Percentiles rank a stretch among this genome's conserved stretches.
These are phyloP conservation scores for Gloeostereum incarnatum DNA, from an alignment of 768 basidiomycete genomes.

Conservation along the genomic window DNA sequence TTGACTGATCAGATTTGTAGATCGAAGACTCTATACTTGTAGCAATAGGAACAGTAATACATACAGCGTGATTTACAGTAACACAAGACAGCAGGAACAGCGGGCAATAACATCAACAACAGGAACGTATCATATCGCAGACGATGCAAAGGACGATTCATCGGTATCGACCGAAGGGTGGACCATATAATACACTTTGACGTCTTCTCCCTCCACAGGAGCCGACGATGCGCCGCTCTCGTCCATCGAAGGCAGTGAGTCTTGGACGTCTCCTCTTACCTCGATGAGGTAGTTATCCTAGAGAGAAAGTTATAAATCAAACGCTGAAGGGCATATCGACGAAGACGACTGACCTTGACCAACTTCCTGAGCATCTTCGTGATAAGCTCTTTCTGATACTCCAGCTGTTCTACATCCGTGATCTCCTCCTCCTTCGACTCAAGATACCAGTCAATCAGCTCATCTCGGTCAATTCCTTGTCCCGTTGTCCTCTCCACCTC, in stretches of 20 bases:
- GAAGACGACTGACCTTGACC: slow-evolving; percentile 60
- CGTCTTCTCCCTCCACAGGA: slow-evolving; percentile 41
- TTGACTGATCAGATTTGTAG: slow-evolving; percentile 67
- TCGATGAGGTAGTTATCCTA: slow-evolving; percentile 85
- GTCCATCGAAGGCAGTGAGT: slow-evolving; percentile 60
- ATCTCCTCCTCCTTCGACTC: slow-evolving; percentile 82
- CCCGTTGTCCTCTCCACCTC: slow-evolving; percentile 70
- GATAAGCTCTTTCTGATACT: slow-evolving; percentile 85
- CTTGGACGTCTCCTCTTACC: slow-evolving; percentile 74
- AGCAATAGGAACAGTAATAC: no score
- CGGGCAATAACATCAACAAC: slow-evolving; percentile 9
- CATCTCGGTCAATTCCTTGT: slow-evolving; percentile 77
- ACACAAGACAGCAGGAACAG: background rate
- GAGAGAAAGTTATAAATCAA: slow-evolving; percentile 6
- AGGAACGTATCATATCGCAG: slow-evolving; percentile 1
- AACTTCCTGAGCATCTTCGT: slow-evolving; percentile 84
- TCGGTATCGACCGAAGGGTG: slow-evolving; percentile 84
- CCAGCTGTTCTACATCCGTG: slow-evolving; percentile 76
- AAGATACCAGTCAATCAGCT: slow-evolving; percentile 94
- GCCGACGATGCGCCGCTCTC: slow-evolving; percentile 45
- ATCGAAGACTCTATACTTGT: no score
- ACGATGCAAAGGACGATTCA: slow-evolving; percentile 33
- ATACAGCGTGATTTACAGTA: slow-evolving; percentile 1
- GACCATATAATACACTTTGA: slow-evolving; percentile 81
- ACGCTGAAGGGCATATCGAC: background rate